A percentile compares a stretch with the other conserved stretches of the same genome.
phyloP scores from a whole-genome alignment of 257 asterid species.

The Datura wrightii region DNA sequence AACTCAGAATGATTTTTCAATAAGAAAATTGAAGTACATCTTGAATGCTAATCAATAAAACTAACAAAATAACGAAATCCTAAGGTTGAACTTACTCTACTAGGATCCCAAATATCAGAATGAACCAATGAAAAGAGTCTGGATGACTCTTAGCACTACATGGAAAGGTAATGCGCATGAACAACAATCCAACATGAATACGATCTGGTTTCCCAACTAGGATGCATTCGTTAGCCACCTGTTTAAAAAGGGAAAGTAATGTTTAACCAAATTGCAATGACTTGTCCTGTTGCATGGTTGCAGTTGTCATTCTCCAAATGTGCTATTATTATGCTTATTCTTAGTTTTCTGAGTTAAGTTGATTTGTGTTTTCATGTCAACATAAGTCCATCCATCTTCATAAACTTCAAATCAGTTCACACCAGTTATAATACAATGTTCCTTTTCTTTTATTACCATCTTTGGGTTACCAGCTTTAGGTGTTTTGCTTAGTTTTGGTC shows the following conservation, averaged over 20 bases:
- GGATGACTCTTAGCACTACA: no score
- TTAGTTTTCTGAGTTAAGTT: neutral
- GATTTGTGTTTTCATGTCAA: conserved; percentile 14
- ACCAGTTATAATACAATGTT: neutral
- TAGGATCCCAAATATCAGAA: no score
- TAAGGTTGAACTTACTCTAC: no score
- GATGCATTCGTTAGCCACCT: neutral
- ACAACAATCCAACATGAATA: neutral
- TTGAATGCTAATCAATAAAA: no score
- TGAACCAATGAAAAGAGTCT: no score
- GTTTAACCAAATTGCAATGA: conserved; percentile 13
- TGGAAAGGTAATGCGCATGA: no score
- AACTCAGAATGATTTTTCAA: no score
- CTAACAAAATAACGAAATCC: no score
- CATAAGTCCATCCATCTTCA: neutral
- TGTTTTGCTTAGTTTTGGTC: neutral
- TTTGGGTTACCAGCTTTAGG: neutral
- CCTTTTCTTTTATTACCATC: neutral
- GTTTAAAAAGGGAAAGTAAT: neutral
- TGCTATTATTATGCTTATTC: neutral
- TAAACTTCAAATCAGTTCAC: neutral
- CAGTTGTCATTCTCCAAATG: neutral
- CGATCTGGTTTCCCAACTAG: neutral
- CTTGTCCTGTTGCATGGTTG: neutral
- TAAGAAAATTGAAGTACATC: no score